Base-by-base conservation (phyloP, 2,329 filamentous ascomycete genomes). In the Onygena corvina region DNA sequence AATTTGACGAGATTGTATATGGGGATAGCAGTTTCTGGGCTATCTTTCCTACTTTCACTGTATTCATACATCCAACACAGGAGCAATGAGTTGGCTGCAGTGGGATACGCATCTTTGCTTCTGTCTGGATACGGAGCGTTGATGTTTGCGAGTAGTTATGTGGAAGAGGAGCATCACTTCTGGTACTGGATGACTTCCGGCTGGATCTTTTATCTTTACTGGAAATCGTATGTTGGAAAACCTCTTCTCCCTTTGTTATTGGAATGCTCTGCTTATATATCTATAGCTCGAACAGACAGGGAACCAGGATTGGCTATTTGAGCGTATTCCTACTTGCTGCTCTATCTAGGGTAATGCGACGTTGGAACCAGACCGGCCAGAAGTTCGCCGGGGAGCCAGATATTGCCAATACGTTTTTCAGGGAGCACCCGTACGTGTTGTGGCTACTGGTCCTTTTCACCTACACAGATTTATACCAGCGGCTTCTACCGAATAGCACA, bases 71-170 rank as follows among this genome's bases (percentile, higher is more conserved):
- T 60, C 67, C 31, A 21, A 23, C 20, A 23, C 16, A 29, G 44
- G 14, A 2, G 27, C 9, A 27, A 27, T 42, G 12, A 23, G 9
- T n/a, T 23, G n/a, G 36, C 36, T 14, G 36, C 36, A 25, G 21
- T 42, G 36, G 36, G 36, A 27, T 42, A 42, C 16, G 21, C 21
- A 6, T 42, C 69, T 2, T 54, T 75, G 1, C 70, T 80, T 25
- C 76, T 76, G 0, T 44, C 81, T 0, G 65, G 76, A 0, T 94
- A 96, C 61, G 80, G 82, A 1, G 64, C 79, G 31, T 93, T 95
- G 80, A 96, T 96, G 89, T 96, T 96, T 67, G 90, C 89, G 7
- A 94, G 86, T 63, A 96, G 89, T 61, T 98, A 92, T 64, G 87
- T 98, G 1, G 92, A 98, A 66, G 92, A 98, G 67, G 92, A 98